phyloP scores from a whole-genome alignment of 2,329 filamentous ascomycete species.

The Curvularia sp. region DNA sequence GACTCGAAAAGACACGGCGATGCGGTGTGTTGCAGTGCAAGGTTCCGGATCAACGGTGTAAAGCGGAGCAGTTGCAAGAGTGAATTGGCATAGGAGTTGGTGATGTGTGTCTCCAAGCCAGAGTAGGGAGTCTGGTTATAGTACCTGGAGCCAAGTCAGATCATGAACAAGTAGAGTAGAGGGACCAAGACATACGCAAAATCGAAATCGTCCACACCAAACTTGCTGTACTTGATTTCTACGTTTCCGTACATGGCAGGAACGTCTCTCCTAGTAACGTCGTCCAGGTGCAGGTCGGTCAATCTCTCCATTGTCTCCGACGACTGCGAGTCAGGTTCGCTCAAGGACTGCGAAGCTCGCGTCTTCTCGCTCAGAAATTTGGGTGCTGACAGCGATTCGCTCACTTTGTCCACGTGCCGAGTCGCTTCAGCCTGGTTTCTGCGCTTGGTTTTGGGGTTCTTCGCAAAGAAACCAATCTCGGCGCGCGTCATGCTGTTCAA shows the following conservation, averaged over 20 bases:
- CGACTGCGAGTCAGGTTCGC: constrained; percentile 40
- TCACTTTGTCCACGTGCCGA: constrained; percentile 65
- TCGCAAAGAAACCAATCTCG: constrained; percentile 80
- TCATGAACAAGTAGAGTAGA: neutral
- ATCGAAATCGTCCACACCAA: constrained; percentile 99
- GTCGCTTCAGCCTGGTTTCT: constrained; percentile 87
- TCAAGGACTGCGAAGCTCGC: constrained; percentile 62
- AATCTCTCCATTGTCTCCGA: constrained; percentile 69
- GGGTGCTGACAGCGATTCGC: constrained; percentile 73
- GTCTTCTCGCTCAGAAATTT: constrained; percentile 96
- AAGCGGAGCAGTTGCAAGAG: constrained; percentile 91
- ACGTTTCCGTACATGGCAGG: constrained; percentile 90
- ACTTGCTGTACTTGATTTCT: constrained; percentile 98
- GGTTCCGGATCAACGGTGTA: constrained; percentile 84
- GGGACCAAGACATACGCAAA: constrained; percentile 70
- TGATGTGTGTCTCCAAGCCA: constrained; percentile 92
- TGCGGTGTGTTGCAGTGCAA: constrained; percentile 87
- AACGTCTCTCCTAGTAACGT: constrained; percentile 78
- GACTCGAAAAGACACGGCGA: constrained; percentile 81
- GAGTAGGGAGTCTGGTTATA: constrained; percentile 95
- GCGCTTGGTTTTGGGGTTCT: constrained; percentile 73
- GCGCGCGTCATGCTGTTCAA: constrained; percentile 72
- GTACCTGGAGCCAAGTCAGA: constrained; percentile 63
- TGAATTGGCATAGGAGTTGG: constrained; percentile 95
- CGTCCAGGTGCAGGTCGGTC: constrained; percentile 72